Base-by-base conservation (phyloP, 2,329 filamentous ascomycete species). In the Zalaria obscura region DNA sequence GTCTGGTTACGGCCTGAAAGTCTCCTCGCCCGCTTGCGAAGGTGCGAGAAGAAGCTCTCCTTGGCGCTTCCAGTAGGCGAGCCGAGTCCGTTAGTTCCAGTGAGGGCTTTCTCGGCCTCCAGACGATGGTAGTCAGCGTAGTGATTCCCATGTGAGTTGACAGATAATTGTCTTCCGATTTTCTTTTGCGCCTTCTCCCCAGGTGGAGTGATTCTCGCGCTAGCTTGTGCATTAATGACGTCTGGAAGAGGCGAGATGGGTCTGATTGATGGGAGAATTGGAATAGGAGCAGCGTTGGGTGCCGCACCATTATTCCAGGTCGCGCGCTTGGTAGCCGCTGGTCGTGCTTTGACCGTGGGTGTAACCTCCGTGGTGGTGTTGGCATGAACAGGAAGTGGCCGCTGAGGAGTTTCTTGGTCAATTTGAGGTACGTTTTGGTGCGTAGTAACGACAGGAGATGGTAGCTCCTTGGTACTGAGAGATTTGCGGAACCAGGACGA, bases 201-300 rank as follows among this genome's bases (percentile, higher is more conserved):
- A 7, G 66, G 63, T 5, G 62, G 64, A 28, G 62, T 61, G 11
- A 70, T 67, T 35, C 77, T 73, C 43, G 75, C 78, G 55, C 76
- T 88, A 40, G 83, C 88, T 62, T 94, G 87, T 27, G 88, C 91
- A 42, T 80, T 94, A 36, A 94, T 86, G 40, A 86, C 76, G 61
- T 95, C 88, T 4, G 88, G 91, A n/a, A 96, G 63, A n/a, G 91
- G 91, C 32, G 91, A 96, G 40, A 96, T 88, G 8, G 91, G 89
- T 48, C 83, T 78, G 53, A 96, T 94, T 1, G 88, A 94, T 8
- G 91, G 91, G 38, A 98, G 69, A 47, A 98, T 98, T 5, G 86
- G 86, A 75, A 98, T 98, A 4, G 91, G 91, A 38, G 87, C 86
- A 47, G 76, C 80, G 48, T 82, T 86, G 11, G 75, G 70, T 7